Percentiles rank a stretch among this genome's conserved stretches.
These are phyloP conservation scores for Erodium chrysanthum DNA, from an alignment of 441 rosid species.

Conservation along the genomic window DNA sequence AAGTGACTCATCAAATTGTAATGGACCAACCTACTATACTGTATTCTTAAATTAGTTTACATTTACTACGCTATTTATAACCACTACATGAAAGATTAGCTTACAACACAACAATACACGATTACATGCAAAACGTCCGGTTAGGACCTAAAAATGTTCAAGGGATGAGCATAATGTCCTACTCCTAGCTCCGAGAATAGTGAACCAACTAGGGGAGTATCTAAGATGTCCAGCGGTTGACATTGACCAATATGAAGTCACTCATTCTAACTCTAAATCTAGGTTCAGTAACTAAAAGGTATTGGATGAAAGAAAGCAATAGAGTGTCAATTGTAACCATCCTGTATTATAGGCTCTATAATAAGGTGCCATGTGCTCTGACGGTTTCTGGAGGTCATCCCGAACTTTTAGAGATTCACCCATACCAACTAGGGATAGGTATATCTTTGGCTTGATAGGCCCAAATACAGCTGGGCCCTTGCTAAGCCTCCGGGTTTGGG, in stretches of 20 bases:
- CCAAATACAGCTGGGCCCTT: too few species aligned
- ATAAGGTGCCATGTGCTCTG: too few species aligned
- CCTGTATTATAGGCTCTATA: too few species aligned
- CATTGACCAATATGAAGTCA: neutral
- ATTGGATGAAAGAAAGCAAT: too few species aligned
- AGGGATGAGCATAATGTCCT: neutral
- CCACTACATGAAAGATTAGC: neutral
- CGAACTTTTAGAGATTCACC: too few species aligned
- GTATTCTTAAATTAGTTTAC: neutral
- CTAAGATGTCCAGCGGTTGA: neutral
- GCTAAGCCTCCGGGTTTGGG: neutral
- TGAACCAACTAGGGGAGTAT: neutral
- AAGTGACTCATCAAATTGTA: neutral
- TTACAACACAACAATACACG: neutral
- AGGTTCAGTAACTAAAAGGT: too few species aligned
- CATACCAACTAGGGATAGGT: too few species aligned
- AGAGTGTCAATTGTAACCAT: too few species aligned
- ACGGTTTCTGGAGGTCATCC: too few species aligned
- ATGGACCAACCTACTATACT: neutral
- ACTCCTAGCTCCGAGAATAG: neutral
- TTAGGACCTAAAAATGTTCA: too few species aligned
- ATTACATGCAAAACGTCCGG: neutral
- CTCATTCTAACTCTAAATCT: too few species aligned
- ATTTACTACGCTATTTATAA: neutral
- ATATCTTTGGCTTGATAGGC: too few species aligned